A percentile compares a stretch with the other conserved stretches of the same genome.
phyloP scores from a whole-genome alignment of 306 rosid species.

The Pachyrhizus erosus region DNA sequence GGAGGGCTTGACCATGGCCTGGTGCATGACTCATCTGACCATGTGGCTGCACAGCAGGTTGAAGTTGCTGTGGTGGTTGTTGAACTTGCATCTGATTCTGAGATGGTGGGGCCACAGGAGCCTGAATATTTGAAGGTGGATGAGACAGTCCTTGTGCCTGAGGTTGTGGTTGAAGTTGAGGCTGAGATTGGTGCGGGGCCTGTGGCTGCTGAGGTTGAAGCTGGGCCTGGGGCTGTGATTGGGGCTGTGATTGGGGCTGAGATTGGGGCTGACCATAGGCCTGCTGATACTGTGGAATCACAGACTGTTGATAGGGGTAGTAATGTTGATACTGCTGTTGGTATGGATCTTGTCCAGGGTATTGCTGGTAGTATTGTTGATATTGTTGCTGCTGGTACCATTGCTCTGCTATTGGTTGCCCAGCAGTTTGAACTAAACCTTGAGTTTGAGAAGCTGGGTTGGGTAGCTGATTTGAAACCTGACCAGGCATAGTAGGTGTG shows the following conservation, averaged over 20 bases:
- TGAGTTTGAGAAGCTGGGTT: conserved; percentile 67
- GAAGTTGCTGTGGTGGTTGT: conserved; percentile 71
- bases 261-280: conserved; percentile 62
- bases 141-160: conserved; percentile 52
- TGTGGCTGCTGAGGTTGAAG: conserved; percentile 51
- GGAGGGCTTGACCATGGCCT: conserved; percentile 55
- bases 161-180: conserved; percentile 59
- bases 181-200: conserved; percentile 39
- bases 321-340: conserved; percentile 92
- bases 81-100: conserved; percentile 74
- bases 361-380: conserved; percentile 92
- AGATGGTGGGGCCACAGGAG: conserved; percentile 49
- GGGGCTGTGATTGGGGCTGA: conserved; percentile 39
- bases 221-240: conserved; percentile 41
- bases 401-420: conserved; percentile 72
- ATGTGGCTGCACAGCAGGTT: conserved; percentile 59
- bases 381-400: conserved; percentile 96
- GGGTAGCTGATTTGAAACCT: conserved; percentile 66
- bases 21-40: conserved; percentile 65
- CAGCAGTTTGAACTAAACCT: conserved; percentile 59
- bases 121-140: conserved; percentile 51
- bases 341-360: conserved; percentile 88
- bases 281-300: conserved; percentile 69
- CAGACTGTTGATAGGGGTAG: conserved; percentile 83
- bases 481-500: conserved; percentile 56